These are phyloP conservation scores for Asclepias syriaca DNA, from an alignment of 257 asterid genomes.

Conservation along the genomic window DNA sequence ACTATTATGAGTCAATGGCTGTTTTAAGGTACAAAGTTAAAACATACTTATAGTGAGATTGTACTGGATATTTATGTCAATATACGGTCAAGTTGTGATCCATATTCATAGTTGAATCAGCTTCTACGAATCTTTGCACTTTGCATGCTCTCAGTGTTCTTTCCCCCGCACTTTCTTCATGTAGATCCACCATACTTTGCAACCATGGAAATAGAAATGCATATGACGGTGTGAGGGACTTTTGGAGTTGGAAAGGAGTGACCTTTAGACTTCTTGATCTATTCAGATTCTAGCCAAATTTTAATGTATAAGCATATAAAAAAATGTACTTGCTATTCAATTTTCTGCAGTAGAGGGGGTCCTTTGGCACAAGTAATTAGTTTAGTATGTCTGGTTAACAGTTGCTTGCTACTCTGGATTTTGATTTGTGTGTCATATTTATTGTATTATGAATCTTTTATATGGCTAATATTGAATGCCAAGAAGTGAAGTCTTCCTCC, in stretches of 20 bases:
- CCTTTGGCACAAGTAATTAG: too few relatives aligned
- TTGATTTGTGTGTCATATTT: background rate
- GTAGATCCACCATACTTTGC: background rate
- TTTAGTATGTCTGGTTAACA: background rate
- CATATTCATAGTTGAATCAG: background rate
- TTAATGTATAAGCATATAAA: background rate
- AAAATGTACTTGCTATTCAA: background rate
- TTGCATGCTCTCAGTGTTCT: background rate
- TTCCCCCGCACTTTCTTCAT: background rate
- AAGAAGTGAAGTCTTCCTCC: background rate
- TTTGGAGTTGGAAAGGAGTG: slow-evolving; percentile 7
- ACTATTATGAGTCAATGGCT: background rate
- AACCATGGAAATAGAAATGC: background rate
- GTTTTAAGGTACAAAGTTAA: background rate
- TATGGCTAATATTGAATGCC: background rate
- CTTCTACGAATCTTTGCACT: background rate
- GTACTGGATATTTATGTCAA: background rate
- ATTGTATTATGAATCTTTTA: background rate
- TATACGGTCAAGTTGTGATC: background rate
- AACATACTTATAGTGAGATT: background rate
- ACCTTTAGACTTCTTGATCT: background rate
- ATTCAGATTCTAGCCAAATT: background rate
- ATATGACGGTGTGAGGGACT: background rate
- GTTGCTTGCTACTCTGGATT: background rate
- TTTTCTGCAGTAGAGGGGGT: background rate